Base-by-base conservation (phyloP, 306 rosid genomes). In the Ziziphus jujuba region DNA sequence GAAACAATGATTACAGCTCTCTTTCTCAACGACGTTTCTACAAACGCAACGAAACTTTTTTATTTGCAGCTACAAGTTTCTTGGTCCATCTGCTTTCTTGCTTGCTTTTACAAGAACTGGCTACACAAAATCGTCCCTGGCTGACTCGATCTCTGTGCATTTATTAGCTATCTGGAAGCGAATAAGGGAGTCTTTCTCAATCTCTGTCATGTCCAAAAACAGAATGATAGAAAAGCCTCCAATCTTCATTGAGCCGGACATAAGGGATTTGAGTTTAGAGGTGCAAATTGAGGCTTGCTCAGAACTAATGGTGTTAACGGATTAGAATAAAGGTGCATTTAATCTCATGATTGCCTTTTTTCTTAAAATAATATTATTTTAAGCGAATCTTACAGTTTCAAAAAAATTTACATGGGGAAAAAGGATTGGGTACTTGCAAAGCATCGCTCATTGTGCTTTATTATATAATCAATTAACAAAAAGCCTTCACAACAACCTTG, bases 221-320 rank as follows among this genome's bases (percentile, higher is more conserved):
- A 36, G 22, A 13, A 38, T 56, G 63, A 80, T 81, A 43, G 66
- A 62, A n/a, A n/a, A 79, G 80, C 77, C 69, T 35, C 73, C 63
- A 67, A 73, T 52, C 85, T 71, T 28, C 57, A 70, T 66, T 49
- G 71, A 51, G 20, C 16, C 8, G 34, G 66, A 65, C 73, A 45
- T 70, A 65, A 68, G 1, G 9, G 22, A 11, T 22, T 24, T 55
- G 19, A 65, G 5, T 45, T 36, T 38, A 65, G 35, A n/a, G 43
- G 44, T 72, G 60, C 52, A 61, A 75, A 53, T 36, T 55, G 6
- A 43, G 20, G 48, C 63, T 71, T 71, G 56, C 44, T 51, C 56
- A 45, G 44, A 44, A 64, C 63, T 31, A 74, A 77, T 45, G 54
- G 63, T 64, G 34, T 40, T 48, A 28, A 28, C 2, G 4, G 4